Conservation (phyloP, 1,284 basidiomycete genomes). For the Ceratobasidium sp. region DNA sequence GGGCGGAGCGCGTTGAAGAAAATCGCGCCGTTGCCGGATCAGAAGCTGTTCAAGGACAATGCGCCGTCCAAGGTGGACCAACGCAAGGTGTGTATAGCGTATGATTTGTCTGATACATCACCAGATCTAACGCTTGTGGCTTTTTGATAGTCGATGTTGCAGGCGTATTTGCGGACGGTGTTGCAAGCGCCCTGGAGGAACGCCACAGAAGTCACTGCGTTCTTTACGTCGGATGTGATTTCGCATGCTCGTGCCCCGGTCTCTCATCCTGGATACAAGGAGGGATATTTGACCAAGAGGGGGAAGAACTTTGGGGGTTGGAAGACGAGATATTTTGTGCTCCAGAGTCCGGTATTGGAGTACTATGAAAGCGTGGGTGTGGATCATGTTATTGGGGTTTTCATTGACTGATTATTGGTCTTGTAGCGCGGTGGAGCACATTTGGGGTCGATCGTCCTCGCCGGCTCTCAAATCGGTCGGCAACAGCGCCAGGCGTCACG, state of each 20-base stretch:
- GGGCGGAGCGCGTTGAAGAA: conserved; percentile 79
- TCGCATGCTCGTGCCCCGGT: conserved; percentile 77
- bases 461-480: conserved; percentile 86
- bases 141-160: conserved; percentile 72
- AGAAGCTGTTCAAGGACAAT: conserved; percentile 94
- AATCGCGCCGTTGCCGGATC: conserved; percentile 86
- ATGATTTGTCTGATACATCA: not conserved
- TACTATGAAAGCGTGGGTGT: conserved; percentile 93
- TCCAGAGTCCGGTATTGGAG: conserved; percentile 87
- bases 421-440: conserved; percentile 86
- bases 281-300: conserved; percentile 95
- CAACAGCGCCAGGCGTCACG: conserved; percentile 64
- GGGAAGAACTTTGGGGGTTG: conserved; percentile 96
- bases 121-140: conserved; percentile 35
- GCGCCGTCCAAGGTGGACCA: conserved; percentile 97
- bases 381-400: conserved; percentile 30
- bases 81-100: conserved; percentile 73
- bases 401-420: conserved; percentile 25
- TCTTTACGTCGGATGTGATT: conserved; percentile 90
- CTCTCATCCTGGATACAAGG: conserved; percentile 85
- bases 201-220: conserved; percentile 90
- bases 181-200: conserved; percentile 85
- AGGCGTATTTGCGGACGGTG: conserved; percentile 88
- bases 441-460: conserved; percentile 87
- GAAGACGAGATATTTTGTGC: conserved; percentile 94